Conservation (phyloP, 305 asterid species). For the Rubia balearica region DNA sequence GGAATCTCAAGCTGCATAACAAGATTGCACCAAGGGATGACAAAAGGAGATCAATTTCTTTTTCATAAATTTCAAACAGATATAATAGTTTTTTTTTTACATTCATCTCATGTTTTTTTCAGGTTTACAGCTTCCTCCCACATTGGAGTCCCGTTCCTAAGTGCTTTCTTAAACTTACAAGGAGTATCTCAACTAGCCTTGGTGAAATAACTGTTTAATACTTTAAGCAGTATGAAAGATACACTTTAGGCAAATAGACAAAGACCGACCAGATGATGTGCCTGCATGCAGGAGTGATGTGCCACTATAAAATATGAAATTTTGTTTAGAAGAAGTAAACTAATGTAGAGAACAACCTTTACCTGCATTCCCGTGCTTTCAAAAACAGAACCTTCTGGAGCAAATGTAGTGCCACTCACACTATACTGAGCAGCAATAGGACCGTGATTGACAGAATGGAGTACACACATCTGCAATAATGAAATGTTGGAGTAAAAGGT, state of each 20-base stretch:
- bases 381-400: constrained; percentile 85
- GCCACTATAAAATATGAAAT: neutral
- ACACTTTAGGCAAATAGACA: neutral
- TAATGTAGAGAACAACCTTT: constrained; percentile 19
- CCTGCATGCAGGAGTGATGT: neutral
- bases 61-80: neutral
- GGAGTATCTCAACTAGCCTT: constrained; percentile 1
- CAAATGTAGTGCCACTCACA: constrained; percentile 92
- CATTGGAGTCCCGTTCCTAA: neutral
- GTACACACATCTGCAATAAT: constrained; percentile 67
- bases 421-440: constrained; percentile 60
- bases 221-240: neutral
- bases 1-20: constrained; percentile 83
- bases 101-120: neutral
- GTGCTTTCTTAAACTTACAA: neutral
- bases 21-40: neutral
- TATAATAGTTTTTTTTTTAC: neutral
- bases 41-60: neutral
- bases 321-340: neutral
- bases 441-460: constrained; percentile 59
- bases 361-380: constrained; percentile 70
- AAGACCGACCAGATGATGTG: neutral
- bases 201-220: neutral
- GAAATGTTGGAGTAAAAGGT: constrained; percentile 2
- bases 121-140: neutral